A percentile compares a stretch with the other conserved stretches of the same genome.
These are phyloP conservation scores for Mycosphaerelloides madeirae DNA, from an alignment of 2,329 filamentous ascomycete genomes.

Conservation along the genomic window DNA sequence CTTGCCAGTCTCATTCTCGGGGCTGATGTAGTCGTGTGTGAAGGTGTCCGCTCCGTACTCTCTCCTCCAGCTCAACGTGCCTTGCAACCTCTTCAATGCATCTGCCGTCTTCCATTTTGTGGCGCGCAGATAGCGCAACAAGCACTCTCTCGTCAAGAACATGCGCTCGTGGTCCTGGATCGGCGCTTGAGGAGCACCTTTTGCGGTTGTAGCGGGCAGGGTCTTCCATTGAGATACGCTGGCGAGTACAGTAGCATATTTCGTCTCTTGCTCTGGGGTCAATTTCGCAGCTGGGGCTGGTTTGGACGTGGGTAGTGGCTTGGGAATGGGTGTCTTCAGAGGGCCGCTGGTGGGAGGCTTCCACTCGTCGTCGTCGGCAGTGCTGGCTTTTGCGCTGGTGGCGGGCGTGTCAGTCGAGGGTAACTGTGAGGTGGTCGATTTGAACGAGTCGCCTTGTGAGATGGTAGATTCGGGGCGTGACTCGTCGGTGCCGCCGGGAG, in stretches of 20 bases:
- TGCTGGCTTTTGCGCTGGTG: slow-evolving; percentile 21
- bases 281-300: slow-evolving; percentile 55
- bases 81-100: slow-evolving; percentile 71
- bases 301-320: slow-evolving; percentile 47
- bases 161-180: slow-evolving; percentile 75
- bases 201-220: slow-evolving; percentile 60
- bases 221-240: slow-evolving; percentile 67
- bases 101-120: slow-evolving; percentile 82
- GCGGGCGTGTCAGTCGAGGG: slow-evolving; percentile 20
- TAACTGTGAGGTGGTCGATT: slow-evolving; percentile 22
- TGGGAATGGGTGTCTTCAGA: slow-evolving; percentile 31
- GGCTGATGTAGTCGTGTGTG: slow-evolving; percentile 80
- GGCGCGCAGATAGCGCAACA: slow-evolving; percentile 87
- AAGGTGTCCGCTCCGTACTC: slow-evolving; percentile 80
- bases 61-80: slow-evolving; percentile 80
- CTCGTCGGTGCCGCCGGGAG: slow-evolving; percentile 4
- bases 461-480: slow-evolving; percentile 24
- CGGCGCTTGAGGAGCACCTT: slow-evolving; percentile 54
- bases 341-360: slow-evolving; percentile 26
- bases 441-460: slow-evolving; percentile 24
- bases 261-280: slow-evolving; percentile 70
- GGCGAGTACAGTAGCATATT: slow-evolving; percentile 73
- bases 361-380: slow-evolving; percentile 24
- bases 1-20: slow-evolving; percentile 96
- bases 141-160: slow-evolving; percentile 88